phyloP scores from a whole-genome alignment of 2,329 filamentous ascomycete genomes.

The Tolypocladium ophioglossoides region DNA sequence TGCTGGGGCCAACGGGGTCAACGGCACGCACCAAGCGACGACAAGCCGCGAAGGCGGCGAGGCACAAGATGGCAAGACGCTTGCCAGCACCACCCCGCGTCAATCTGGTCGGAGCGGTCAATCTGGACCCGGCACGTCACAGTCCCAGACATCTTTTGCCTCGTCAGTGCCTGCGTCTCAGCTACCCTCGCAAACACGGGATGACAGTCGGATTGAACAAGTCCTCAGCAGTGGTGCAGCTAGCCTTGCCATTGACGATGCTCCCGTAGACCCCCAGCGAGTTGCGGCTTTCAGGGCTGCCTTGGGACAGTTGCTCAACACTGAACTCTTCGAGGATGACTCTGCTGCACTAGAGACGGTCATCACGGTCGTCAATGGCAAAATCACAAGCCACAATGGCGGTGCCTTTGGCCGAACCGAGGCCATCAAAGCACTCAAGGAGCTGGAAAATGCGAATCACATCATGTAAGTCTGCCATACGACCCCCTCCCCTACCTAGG shows the following conservation, averaged over 20 bases:
- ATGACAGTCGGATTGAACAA: constrained; percentile 32
- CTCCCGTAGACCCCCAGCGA: constrained; percentile 49
- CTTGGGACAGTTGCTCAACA: constrained; percentile 74
- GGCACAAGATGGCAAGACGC: constrained; percentile 26
- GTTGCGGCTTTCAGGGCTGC: constrained; percentile 67
- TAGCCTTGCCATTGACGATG: constrained; percentile 29
- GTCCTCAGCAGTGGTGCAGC: constrained; percentile 32
- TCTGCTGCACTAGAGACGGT: constrained; percentile 66
- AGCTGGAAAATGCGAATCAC: constrained; percentile 74
- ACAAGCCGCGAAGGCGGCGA: constrained; percentile 17
- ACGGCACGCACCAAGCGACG: neutral
- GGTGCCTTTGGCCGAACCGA: constrained; percentile 61
- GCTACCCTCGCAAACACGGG: constrained; percentile 35
- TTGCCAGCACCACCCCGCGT: constrained; percentile 25
- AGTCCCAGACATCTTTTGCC: constrained; percentile 54
- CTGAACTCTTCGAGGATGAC: constrained; percentile 78
- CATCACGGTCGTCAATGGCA: constrained; percentile 67
- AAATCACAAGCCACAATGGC: constrained; percentile 41
- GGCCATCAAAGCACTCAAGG: constrained; percentile 64
- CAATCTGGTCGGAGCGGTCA: constrained; percentile 26
- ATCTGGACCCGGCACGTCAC: constrained; percentile 26
- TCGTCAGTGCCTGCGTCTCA: constrained; percentile 74
- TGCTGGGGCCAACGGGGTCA: constrained; percentile 35
- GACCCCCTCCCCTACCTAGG: too few relatives aligned
- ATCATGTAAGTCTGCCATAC: constrained; percentile 70